phyloP scores from a whole-genome alignment of 2,329 filamentous ascomycete species.

The Pseudovirgaria hyperparasitica region DNA sequence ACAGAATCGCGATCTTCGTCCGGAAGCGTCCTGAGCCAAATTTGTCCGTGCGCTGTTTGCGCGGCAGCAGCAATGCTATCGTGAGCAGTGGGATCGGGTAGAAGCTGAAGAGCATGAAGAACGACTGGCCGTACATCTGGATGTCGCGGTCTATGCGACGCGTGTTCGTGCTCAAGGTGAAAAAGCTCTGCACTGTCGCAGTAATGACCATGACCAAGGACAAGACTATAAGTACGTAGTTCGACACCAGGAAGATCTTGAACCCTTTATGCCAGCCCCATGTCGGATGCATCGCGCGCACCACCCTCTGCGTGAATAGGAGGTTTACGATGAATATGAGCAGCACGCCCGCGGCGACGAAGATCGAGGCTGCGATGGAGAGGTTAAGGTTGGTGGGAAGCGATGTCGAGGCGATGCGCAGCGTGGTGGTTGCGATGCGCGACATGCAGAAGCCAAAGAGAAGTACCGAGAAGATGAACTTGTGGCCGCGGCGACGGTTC shows the following conservation, averaged over 20 bases:
- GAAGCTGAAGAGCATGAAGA: slow-evolving; percentile 52
- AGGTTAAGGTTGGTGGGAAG: slow-evolving; percentile 30
- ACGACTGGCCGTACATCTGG: slow-evolving; percentile 49
- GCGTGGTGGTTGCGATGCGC: slow-evolving; percentile 25
- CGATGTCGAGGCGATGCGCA: slow-evolving; percentile 22
- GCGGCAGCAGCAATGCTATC: slow-evolving; percentile 34
- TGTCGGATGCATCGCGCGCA: slow-evolving; percentile 58
- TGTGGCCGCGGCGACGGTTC: slow-evolving; percentile 25
- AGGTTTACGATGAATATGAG: slow-evolving; percentile 69
- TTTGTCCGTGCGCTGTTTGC: slow-evolving; percentile 31
- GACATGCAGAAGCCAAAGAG: slow-evolving; percentile 33
- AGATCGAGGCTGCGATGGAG: slow-evolving; percentile 49
- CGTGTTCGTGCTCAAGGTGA: slow-evolving; percentile 44
- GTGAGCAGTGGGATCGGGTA: slow-evolving; percentile 48
- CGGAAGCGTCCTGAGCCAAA: slow-evolving; percentile 57
- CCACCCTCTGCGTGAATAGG: slow-evolving; percentile 60
- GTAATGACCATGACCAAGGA: slow-evolving; percentile 55
- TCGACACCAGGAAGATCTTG: slow-evolving; percentile 39
- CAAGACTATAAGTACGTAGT: slow-evolving; percentile 46
- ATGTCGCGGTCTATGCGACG: slow-evolving; percentile 46
- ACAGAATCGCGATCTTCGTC: slow-evolving; percentile 53
- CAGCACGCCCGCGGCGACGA: slow-evolving; percentile 61
- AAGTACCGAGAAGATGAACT: slow-evolving; percentile 27
- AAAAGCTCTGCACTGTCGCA: slow-evolving; percentile 51
- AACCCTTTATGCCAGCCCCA: slow-evolving; percentile 54